Evolutionary conservation across 2,329 filamentous ascomycete genomes (phyloP), one percentile per base, ranked within the genome.

Genomic region (Penicillium sp.): DNA sequence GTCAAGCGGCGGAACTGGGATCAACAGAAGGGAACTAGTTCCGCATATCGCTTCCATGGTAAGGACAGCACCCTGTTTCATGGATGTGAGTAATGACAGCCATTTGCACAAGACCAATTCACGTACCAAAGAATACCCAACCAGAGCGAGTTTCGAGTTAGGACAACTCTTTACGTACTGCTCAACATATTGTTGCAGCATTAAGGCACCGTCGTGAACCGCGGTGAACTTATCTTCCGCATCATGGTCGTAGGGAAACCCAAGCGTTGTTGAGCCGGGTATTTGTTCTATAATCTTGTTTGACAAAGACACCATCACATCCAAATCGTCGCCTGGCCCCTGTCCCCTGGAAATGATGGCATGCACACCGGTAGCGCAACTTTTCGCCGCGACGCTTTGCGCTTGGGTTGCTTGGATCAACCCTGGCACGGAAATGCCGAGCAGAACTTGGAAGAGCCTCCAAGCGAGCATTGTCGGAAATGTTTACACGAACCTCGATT

Each of bases 11-110:
- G 34, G n/a, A 3, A 58, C 43, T 16, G 47, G 48, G 24, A 48
- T 46, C 4, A 52, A 26, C 6, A 54, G 33, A 36, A 55, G 18
- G 16, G 51, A 58, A 26, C 51, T 52, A 14, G 55, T 55, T 19
- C 58, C 58, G 16, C 55, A 60, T 13, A 60, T 18, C 13, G 55
- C 58, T 18, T 58, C 51, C 52, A 58, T 60, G 19, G 48, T 51
- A 11, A 53, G 37, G 13, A 54, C 49, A 10, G 58, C 58, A 26
- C 58, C 58, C 53, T 55, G 24, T 23, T 23, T 23, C 10, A 3
- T 9, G n/a, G 3, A 1, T 8, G 16, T 49, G 3, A 45, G 21
- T 9, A 24, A 44, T 36, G 14, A 29, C 10, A 1, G 5, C 24
- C n/a, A n/a, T 11, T 10, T 37, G 14, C 5, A 31, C 9, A 8